Base-by-base conservation (phyloP, 2,329 filamentous ascomycete species). In the Aspergillus puulaauensis region DNA sequence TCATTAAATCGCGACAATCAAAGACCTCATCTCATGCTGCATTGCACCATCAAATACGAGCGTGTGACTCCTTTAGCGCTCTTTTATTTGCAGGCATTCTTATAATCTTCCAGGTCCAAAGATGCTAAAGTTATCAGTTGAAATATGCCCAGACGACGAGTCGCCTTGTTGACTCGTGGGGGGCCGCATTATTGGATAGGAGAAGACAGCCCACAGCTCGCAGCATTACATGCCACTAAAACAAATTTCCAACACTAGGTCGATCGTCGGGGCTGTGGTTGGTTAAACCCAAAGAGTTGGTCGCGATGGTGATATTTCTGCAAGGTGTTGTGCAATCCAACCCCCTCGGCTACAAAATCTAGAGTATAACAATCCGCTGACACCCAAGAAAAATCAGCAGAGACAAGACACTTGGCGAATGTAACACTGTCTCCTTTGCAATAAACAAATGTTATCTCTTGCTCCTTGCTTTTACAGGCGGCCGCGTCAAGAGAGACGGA, bases 321-420 rank as follows among this genome's bases (percentile, higher is more conserved):
- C 35, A 4, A n/a, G 52, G 37, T 48, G 33, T 54, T 47, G 52
- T 54, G 52, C 44, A 54, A 54, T 54, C 17, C 31, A 14, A 17
- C 35, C 52, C 51, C 33, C 44, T 54, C 44, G 40, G 24, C 27
- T 33, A 47, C 33, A 12, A 21, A 24, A 15, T n/a, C 9, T 44
- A 9, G 49, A 31, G 15, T 24, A 33, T 44, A 40, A 40, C 35
- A 17, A 53, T 17, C 21, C 24, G 27, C 43, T 54, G 44, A 9
- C 35, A 41, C 52, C 52, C 52, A 54, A 54, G 52, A 45, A 43
- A 48, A 41, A 15, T 41, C 44, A 41, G 23, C 33, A 48, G 44
- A 54, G 44, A 48, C 52, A 54, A 54, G 45, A 54, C 19, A 41
- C 52, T 54, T 54, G 52, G 52, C 52, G 8, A 54, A 54, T 54